Conservation (phyloP, 192 early-diverging fungal species). For the Coemansia sp. region DNA sequence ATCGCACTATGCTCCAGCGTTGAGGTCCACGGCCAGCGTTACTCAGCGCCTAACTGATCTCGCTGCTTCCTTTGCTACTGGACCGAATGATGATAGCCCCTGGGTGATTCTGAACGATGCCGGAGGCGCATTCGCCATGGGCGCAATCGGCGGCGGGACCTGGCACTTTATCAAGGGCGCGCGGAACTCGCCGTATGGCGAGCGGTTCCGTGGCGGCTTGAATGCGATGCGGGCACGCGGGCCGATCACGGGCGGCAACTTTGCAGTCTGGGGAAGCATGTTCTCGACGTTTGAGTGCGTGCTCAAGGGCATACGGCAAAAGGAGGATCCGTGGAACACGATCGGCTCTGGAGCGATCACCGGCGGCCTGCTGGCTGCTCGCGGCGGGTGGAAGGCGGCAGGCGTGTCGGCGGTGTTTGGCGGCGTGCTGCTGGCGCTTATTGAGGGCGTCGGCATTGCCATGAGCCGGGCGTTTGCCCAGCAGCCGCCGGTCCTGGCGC, state of each 20-base stretch:
- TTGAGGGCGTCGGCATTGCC: slow-evolving; percentile 90
- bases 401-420: slow-evolving; percentile 84
- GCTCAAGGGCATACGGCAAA: slow-evolving; percentile 86
- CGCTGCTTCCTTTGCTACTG: background rate
- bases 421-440: slow-evolving; percentile 85
- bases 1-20: background rate
- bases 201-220: slow-evolving; percentile 82
- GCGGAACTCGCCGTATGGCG: slow-evolving; percentile 94
- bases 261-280: slow-evolving; percentile 98
- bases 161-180: slow-evolving; percentile 99
- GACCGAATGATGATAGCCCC: slow-evolving; percentile 47
- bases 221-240: slow-evolving; percentile 87
- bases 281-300: slow-evolving; percentile 97
- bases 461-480: slow-evolving; percentile 64
- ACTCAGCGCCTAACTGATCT: no score
- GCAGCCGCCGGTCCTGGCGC: slow-evolving; percentile 51
- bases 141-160: slow-evolving; percentile 89
- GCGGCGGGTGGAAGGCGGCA: slow-evolving; percentile 70
- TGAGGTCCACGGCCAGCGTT: no score
- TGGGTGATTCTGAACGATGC: slow-evolving; percentile 82
- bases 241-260: slow-evolving; percentile 94
- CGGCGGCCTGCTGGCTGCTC: slow-evolving; percentile 88
- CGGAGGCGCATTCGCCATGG: slow-evolving; percentile 91
- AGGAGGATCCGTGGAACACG: slow-evolving; percentile 99
- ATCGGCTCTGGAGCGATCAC: slow-evolving; percentile 92